phyloP scores from a whole-genome alignment of 2,329 filamentous ascomycete species.

The Cadophora malorum region DNA sequence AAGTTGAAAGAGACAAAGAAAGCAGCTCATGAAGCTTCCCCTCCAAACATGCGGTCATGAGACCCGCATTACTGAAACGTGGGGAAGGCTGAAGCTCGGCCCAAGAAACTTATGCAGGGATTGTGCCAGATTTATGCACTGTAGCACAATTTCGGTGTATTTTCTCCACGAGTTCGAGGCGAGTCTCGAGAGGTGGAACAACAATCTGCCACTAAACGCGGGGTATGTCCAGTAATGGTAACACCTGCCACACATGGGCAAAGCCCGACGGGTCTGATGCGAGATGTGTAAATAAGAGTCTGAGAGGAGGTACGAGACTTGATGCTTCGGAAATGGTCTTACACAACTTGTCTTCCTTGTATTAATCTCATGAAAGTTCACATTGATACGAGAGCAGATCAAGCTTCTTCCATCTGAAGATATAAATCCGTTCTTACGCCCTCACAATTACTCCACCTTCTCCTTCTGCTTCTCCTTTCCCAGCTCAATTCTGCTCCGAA shows the following conservation, averaged over 20 bases:
- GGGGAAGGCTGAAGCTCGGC: constrained; percentile 26
- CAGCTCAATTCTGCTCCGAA: background rate
- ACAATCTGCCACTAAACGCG: constrained; percentile 2
- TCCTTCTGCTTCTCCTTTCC: background rate
- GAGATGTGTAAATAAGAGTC: no score
- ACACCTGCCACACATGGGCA: background rate
- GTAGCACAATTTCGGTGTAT: constrained; percentile 8
- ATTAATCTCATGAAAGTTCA: constrained; percentile 11
- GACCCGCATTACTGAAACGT: constrained; percentile 31
- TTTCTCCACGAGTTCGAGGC: constrained; percentile 12
- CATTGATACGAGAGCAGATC: background rate
- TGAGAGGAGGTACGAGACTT: no score
- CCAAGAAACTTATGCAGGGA: constrained; percentile 14
- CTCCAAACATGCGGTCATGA: constrained; percentile 25
- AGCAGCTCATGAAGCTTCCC: constrained; percentile 2
- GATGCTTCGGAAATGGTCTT: no score
- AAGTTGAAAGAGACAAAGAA: constrained; percentile 7
- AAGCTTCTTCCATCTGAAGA: background rate
- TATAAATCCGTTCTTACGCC: background rate
- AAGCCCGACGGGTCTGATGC: no score
- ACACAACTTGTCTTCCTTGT: no score
- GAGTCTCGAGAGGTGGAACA: background rate
- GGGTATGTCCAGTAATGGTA: background rate
- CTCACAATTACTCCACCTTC: background rate
- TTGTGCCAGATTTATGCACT: constrained; percentile 16